Base-by-base conservation (phyloP, 2,329 filamentous ascomycete species). In the Catunica adiposa region DNA sequence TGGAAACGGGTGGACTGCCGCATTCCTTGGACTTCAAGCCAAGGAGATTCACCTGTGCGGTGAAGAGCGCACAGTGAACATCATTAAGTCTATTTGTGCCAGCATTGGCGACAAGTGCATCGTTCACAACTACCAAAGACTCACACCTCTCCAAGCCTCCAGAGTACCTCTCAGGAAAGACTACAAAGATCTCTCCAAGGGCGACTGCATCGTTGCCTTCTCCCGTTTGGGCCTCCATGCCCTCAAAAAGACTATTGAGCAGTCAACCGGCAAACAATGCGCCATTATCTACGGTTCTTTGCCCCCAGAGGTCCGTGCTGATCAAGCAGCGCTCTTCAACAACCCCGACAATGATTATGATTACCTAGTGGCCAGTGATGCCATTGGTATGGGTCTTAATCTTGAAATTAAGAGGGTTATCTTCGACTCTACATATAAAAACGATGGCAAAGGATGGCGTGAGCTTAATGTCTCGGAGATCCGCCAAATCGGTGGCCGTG, bases 361-460 rank as follows among this genome's bases (percentile, higher is more conserved):
- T 66, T 94, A 82, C 62, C 73, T 98, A 4, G 89, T 92, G 25
- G 92, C 94, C 7, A 96, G 88, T 62, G 89, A 96, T 68, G 92
- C 92, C 50, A 90, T 98, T 60, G 92, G 92, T 38, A 97, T 98
- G 90, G 92, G 94, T 1, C 72, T 98, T 22, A 98, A 98, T 64
- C 70, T 98, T 66, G 89, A 82, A 68, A 88, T 96, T 66, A 92
- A 89, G 65, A 84, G 94, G 25, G 78, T 98, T 59, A 79, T 98
- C 55, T 92, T 98, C 61, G 87, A 95, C 63, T 75, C 83, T 0
- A 76, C 82, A 1, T 70, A 74, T 58, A 98, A 96, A 66, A 83
- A 76, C 61, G 77, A 89, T 59, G 84, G 84, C 1, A 64, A 61
- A 1, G 68, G 71, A 3, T 73, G 76, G 29, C 72, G 79, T 15